These are phyloP conservation scores for Piper betle DNA, from an alignment of 164 flowering plant genomes.

Conservation along the genomic window DNA sequence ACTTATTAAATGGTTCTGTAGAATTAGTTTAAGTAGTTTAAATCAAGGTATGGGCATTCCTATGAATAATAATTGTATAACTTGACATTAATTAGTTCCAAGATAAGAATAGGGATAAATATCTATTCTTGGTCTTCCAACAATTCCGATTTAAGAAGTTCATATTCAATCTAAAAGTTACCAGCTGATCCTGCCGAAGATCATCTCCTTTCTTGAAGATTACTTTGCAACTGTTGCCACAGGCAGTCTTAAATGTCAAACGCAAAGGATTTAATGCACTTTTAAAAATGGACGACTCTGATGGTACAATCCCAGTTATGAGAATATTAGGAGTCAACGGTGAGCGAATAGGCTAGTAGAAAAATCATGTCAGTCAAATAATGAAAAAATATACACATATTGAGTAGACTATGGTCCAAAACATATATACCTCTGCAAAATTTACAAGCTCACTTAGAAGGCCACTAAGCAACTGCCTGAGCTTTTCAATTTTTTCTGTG, in stretches of 20 bases:
- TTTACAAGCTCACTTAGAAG: constrained; percentile 96
- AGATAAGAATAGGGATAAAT: no score
- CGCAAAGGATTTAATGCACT: constrained; percentile 94
- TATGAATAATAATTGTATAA: no score
- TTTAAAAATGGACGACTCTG: constrained; percentile 89
- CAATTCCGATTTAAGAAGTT: no score
- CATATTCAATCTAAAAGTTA: constrained; percentile 12
- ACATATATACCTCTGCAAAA: constrained; percentile 71
- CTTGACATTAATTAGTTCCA: no score
- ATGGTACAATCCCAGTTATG: constrained; percentile 86
- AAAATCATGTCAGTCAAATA: neutral
- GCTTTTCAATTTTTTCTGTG: constrained; percentile 94
- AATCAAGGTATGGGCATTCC: no score
- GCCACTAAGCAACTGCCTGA: constrained; percentile 92
- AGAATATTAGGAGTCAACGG: constrained; percentile 74
- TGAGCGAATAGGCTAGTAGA: constrained; percentile 79
- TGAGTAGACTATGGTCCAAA: neutral
- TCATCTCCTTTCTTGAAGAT: constrained; percentile 99
- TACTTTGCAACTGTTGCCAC: constrained; percentile 72
- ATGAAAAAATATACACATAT: neutral
- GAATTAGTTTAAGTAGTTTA: no score
- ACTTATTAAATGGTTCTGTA: no score
- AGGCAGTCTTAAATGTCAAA: constrained; percentile 68
- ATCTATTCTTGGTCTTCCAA: no score
- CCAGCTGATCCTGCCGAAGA: constrained; percentile 96